Base-by-base conservation (phyloP, 2,329 filamentous ascomycete species). In the Aureobasidium subglaciale region DNA sequence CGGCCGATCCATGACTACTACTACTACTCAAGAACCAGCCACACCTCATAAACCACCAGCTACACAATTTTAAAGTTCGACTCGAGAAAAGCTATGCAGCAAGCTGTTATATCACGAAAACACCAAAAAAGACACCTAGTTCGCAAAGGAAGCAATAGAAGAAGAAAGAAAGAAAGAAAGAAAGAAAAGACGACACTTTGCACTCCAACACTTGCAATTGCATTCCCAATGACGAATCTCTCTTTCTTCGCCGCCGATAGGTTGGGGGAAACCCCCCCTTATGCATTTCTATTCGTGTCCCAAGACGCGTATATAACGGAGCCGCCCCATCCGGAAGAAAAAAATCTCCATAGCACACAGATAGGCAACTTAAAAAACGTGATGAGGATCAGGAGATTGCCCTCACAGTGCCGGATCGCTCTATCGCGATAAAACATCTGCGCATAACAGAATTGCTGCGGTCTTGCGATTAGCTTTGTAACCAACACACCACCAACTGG, bases 241-340 rank as follows among this genome's bases (percentile, higher is more conserved):
- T n/a, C n/a, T n/a, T n/a, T n/a, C n/a, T n/a, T n/a, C 18, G 48
- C 48, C 48, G 34, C 34, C 34, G 16, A 20, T 24, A 38, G 48
- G 34, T 52, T 52, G 48, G 25, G 48, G n/a, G n/a, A n/a, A n/a
- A n/a, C 10, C 11, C 45, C 25, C 34, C 4, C 15, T 15, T 29
- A 37, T n/a, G n/a, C n/a, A n/a, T 9, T 41, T 41, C 37, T 24
- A 50, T 40, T 25, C 18, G 35, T 50, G n/a, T 18, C 15, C 10
- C 10, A 24, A 24, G 34, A 52, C 48, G 48, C 34, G 35, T 52
- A 40, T 52, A 52, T 52, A 38, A 40, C 48, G 35, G 25, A 52
- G 10, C 48, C 48, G 48, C n/a, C 48, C 34, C 34, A 40, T 52
- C 48, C 48, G 48, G 40, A 22, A 16, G 24, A 25, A 29, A 20